Conservation (phyloP, 495 filamentous ascomycete species). For the Parmelia sp. region DNA sequence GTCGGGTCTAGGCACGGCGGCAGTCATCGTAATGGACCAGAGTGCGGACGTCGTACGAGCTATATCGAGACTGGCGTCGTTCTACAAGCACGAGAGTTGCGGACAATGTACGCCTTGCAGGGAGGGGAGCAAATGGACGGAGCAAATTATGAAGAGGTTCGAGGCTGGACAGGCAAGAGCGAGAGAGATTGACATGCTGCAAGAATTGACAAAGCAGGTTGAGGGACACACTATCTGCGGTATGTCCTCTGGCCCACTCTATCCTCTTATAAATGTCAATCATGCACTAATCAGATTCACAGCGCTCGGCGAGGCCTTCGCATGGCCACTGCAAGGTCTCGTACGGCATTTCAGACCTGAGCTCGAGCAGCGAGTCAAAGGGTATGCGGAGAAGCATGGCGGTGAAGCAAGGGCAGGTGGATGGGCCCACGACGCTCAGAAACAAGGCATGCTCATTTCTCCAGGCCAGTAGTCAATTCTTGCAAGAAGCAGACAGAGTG, state of each 20-base stretch:
- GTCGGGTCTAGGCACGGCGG: slow-evolving; percentile 93
- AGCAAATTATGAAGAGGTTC: slow-evolving; percentile 96
- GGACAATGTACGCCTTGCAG: slow-evolving; percentile 98
- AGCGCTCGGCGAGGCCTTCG: slow-evolving; percentile 93
- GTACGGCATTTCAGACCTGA: slow-evolving; percentile 97
- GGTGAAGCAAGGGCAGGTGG: slow-evolving; percentile 75
- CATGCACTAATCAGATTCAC: not conserved
- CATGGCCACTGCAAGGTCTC: slow-evolving; percentile 95
- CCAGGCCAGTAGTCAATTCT: slow-evolving; percentile 71
- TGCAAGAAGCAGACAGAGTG: slow-evolving; percentile 19
- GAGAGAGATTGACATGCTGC: slow-evolving; percentile 97
- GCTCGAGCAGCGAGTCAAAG: slow-evolving; percentile 78
- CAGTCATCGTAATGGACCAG: slow-evolving; percentile 99
- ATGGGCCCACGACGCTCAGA: slow-evolving; percentile 69
- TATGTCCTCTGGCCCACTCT: slow-evolving; percentile 33
- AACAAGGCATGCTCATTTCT: slow-evolving; percentile 75
- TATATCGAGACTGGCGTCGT: slow-evolving; percentile 85
- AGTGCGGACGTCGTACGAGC: slow-evolving; percentile 89
- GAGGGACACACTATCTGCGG: slow-evolving; percentile 98
- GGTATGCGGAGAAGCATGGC: slow-evolving; percentile 62
- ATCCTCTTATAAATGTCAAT: not conserved
- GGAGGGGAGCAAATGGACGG: slow-evolving; percentile 95
- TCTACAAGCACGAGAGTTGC: slow-evolving; percentile 98
- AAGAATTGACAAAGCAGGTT: slow-evolving; percentile 98
- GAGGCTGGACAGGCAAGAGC: slow-evolving; percentile 81